phyloP scores from a whole-genome alignment of 768 basidiomycete species.

The Mycena epipterygia region DNA sequence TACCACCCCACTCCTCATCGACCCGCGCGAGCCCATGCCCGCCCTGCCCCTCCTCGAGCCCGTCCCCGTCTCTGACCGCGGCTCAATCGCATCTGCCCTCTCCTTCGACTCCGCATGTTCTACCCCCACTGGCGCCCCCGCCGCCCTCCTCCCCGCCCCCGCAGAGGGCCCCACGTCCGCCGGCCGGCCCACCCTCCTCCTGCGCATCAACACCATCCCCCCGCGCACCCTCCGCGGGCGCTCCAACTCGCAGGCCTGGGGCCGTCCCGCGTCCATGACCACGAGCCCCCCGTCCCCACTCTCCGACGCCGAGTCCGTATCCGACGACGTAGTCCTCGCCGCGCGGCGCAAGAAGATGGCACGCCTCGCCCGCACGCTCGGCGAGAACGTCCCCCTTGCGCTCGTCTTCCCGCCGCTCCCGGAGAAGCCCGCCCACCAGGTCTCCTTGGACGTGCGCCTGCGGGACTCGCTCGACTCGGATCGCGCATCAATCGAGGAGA shows the following conservation, averaged over 20 bases:
- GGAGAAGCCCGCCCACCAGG: not conserved
- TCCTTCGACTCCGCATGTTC: not conserved
- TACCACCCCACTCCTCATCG: constrained; percentile 28
- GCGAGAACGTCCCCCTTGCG: constrained; percentile 31
- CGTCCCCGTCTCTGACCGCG: not conserved
- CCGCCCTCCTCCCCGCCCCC: constrained; percentile 1
- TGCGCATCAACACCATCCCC: constrained; percentile 27
- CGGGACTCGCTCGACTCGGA: not conserved
- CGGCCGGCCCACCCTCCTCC: constrained; percentile 26
- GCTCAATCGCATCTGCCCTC: constrained; percentile 2
- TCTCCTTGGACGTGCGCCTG: not conserved
- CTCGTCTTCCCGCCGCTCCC: constrained; percentile 28
- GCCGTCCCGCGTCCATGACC: constrained; percentile 18
- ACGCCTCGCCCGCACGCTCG: constrained; percentile 26
- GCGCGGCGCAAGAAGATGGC: constrained; percentile 35
- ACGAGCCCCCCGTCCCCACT: not conserved
- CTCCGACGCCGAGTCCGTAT: not conserved
- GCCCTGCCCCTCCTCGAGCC: not conserved
- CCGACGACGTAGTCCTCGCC: not conserved
- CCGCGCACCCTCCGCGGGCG: not conserved
- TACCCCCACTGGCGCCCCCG: not conserved
- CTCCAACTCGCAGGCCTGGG: constrained; percentile 23
- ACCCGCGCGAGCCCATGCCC: not conserved
- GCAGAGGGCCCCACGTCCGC: not conserved
- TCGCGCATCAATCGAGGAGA: not conserved